Conservation (phyloP, 2,329 filamentous ascomycete species). For the Scortechinia acanthostroma region DNA sequence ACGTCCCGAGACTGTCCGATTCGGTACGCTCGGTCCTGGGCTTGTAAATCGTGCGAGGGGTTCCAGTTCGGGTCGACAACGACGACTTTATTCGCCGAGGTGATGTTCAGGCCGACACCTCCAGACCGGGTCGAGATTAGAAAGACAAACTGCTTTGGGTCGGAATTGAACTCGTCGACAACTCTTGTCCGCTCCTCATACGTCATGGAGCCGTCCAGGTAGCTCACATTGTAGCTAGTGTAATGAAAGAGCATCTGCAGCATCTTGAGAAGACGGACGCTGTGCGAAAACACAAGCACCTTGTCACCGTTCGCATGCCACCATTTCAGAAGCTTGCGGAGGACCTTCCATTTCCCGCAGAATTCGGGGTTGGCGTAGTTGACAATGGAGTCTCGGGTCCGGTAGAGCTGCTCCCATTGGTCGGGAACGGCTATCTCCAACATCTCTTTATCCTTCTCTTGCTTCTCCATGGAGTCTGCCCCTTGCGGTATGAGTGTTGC, state of each 20-base stretch:
- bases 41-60: slow-evolving; percentile 86
- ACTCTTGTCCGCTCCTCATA: slow-evolving; percentile 76
- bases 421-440: slow-evolving; percentile 71
- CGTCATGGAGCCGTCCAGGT: slow-evolving; percentile 76
- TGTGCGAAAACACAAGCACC: slow-evolving; percentile 90
- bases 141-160: slow-evolving; percentile 84
- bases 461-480: slow-evolving; percentile 62
- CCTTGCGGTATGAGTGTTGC: slow-evolving; percentile 71
- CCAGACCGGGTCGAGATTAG: slow-evolving; percentile 90
- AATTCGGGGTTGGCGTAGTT: slow-evolving; percentile 81
- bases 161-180: slow-evolving; percentile 87
- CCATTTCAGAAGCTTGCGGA: slow-evolving; percentile 78
- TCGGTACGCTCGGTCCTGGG: slow-evolving; percentile 90
- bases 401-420: slow-evolving; percentile 68
- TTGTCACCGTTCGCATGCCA: slow-evolving; percentile 90
- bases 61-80: slow-evolving; percentile 98
- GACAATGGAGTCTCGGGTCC: slow-evolving; percentile 69
- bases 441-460: slow-evolving; percentile 68
- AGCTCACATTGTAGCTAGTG: slow-evolving; percentile 84
- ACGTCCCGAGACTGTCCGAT: slow-evolving; percentile 91
- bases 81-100: slow-evolving; percentile 94
- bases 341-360: slow-evolving; percentile 92
- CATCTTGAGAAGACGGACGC: slow-evolving; percentile 76
- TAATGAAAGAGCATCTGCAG: slow-evolving; percentile 78
- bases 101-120: slow-evolving; percentile 91